These are phyloP conservation scores for Globisporangium yorkense DNA, from an alignment of 352 stramenopile genomes.

Conservation along the genomic window DNA sequence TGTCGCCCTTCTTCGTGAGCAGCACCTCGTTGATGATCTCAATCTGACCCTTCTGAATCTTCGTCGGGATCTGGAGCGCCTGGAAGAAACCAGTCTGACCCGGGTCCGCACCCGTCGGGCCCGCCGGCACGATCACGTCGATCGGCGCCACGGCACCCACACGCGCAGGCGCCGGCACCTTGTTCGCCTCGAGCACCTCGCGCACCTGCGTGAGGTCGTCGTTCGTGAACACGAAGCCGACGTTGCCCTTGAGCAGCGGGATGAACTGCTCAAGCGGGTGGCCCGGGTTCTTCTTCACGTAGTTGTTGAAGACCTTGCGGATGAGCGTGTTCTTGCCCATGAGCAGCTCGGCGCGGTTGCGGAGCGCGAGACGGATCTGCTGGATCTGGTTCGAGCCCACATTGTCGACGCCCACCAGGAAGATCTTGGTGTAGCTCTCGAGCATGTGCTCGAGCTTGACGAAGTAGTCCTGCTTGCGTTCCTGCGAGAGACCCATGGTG, in stretches of 20 bases:
- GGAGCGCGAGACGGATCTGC: slow-evolving; percentile 94
- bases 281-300: slow-evolving; percentile 95
- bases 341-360: slow-evolving; percentile 94
- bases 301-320: slow-evolving; percentile 97
- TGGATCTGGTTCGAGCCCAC: slow-evolving; percentile 99
- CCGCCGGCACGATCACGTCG: slow-evolving; percentile 96
- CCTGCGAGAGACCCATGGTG: slow-evolving; percentile 92
- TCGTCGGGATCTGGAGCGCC: slow-evolving; percentile 97
- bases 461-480: slow-evolving; percentile 99
- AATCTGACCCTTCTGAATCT: slow-evolving; percentile 99
- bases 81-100: slow-evolving; percentile 99
- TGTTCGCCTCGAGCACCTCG: slow-evolving; percentile 83
- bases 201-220: slow-evolving; percentile 92
- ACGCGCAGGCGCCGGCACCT: slow-evolving; percentile 94
- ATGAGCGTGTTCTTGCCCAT: slow-evolving; percentile 99
- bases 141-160: slow-evolving; percentile 93
- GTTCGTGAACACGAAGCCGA: slow-evolving; percentile 99
- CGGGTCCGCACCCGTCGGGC: slow-evolving; percentile 98
- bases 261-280: slow-evolving; percentile 91
- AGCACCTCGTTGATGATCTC: slow-evolving; percentile 98
- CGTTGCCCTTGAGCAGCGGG: slow-evolving; percentile 93
- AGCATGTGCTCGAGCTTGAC: slow-evolving; percentile 94
- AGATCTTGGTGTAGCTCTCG: slow-evolving; percentile 96
- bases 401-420: slow-evolving; percentile 99
- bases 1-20: slow-evolving; percentile 93